A percentile compares a stretch with the other conserved stretches of the same genome.
These are phyloP conservation scores for Rhodotorula paludigena DNA, from an alignment of 768 basidiomycete species.

Conservation along the genomic window DNA sequence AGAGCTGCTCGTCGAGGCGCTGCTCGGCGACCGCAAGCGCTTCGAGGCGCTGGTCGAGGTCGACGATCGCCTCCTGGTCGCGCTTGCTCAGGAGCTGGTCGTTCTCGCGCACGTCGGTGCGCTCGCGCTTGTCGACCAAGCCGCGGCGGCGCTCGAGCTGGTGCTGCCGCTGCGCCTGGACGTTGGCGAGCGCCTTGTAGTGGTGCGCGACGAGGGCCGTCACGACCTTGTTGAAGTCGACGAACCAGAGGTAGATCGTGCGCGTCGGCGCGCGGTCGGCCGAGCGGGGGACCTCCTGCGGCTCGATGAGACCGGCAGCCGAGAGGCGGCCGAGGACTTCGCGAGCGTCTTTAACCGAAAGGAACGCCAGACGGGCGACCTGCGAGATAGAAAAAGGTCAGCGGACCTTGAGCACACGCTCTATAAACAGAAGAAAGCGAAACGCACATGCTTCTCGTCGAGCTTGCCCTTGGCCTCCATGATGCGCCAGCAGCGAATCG, in stretches of 20 bases:
- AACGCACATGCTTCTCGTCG: conserved; percentile 82
- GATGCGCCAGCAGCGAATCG: conserved; percentile 73
- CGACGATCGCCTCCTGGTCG: conserved; percentile 68
- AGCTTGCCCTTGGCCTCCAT: conserved; percentile 79
- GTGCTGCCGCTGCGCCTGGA: conserved; percentile 64
- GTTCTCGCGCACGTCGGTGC: conserved; percentile 71
- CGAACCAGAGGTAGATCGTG: conserved; percentile 91
- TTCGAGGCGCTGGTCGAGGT: conserved; percentile 68
- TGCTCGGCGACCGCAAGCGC: conserved; percentile 73
- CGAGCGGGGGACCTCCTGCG: conserved; percentile 87
- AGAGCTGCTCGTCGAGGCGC: conserved; percentile 82
- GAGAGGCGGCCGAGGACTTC: conserved; percentile 72
- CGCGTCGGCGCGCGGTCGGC: conserved; percentile 82
- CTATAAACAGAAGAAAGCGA: neutral
- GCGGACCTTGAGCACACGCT: neutral
- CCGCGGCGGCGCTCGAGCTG: conserved; percentile 65
- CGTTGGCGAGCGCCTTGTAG: conserved; percentile 87
- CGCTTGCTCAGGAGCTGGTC: conserved; percentile 63
- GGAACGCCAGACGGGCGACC: conserved; percentile 91
- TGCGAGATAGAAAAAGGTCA: conserved; percentile 44
- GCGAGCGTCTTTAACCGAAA: conserved; percentile 80
- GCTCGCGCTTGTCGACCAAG: conserved; percentile 71
- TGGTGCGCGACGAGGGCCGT: conserved; percentile 67
- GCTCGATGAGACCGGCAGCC: conserved; percentile 74
- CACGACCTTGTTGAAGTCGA: conserved; percentile 78